Evolutionary conservation across 768 basidiomycete species (phyloP).

Genomic region (Mrakia gelida): DNA sequence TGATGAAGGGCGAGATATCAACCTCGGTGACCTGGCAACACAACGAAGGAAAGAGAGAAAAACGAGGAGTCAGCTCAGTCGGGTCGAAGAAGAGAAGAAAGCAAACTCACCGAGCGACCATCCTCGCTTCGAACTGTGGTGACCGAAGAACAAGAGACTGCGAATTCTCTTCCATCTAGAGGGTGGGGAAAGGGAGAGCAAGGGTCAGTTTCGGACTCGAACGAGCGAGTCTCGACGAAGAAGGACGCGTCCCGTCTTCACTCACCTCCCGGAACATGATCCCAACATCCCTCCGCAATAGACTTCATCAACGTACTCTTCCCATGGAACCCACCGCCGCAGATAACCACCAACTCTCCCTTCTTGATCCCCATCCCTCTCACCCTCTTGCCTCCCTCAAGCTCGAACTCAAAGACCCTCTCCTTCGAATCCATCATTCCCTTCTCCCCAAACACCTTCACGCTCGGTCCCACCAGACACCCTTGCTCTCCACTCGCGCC

Average conservation of each 20-base stretch:
- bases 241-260: neutral
- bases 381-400: neutral
- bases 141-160: neutral
- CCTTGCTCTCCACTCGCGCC: neutral
- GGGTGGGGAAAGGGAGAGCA: neutral
- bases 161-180: constrained; percentile 3
- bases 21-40: neutral
- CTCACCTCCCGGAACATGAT: constrained; percentile 13
- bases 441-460: constrained; percentile 15
- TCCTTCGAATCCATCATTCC: neutral
- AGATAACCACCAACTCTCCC: neutral
- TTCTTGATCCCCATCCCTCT: constrained; percentile 17
- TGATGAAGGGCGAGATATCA: constrained; percentile 15
- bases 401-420: neutral
- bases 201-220: too few relatives aligned
- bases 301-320: neutral
- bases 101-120: neutral
- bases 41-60: neutral
- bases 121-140: neutral
- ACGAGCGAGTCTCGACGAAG: neutral
- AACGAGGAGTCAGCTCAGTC: neutral
- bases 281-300: neutral
- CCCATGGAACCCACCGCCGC: constrained; percentile 5
- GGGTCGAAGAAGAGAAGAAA: neutral
- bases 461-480: neutral